phyloP scores from a whole-genome alignment of 306 rosid genomes.

The Inga oerstediana region DNA sequence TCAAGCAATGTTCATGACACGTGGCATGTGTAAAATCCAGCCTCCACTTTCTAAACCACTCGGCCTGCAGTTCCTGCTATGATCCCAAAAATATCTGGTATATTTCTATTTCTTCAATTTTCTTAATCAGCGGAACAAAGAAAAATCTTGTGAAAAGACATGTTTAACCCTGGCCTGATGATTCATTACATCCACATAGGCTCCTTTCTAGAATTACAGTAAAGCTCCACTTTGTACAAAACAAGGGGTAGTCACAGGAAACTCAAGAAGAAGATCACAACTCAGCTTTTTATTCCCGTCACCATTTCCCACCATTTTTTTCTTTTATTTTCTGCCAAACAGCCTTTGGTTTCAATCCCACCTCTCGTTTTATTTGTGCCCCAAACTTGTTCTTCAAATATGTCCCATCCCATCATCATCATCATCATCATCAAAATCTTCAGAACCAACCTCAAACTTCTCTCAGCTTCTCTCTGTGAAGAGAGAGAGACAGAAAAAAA shows the following conservation, averaged over 20 bases:
- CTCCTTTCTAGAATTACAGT: conserved; percentile 24
- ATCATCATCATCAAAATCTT: not conserved
- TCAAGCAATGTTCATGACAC: conserved; percentile 56
- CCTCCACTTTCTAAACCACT: conserved; percentile 46
- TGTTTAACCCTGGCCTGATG: conserved; percentile 35
- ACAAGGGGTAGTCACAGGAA: conserved; percentile 74
- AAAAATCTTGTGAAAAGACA: conserved; percentile 31
- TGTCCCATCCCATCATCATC: conserved; percentile 33
- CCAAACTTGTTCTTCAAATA: conserved; percentile 42
- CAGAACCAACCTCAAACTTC: conserved; percentile 35
- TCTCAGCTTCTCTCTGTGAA: conserved; percentile 28
- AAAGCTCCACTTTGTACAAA: conserved; percentile 43
- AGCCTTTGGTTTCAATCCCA: conserved; percentile 41
- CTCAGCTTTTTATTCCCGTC: conserved; percentile 28
- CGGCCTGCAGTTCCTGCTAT: conserved; percentile 48
- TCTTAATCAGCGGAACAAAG: not conserved
- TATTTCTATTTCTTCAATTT: not conserved
- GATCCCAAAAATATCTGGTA: conserved; percentile 33
- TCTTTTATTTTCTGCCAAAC: conserved; percentile 44
- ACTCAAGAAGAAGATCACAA: conserved; percentile 36
- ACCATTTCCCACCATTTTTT: conserved; percentile 20
- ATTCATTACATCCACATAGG: conserved; percentile 30
- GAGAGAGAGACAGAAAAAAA: conserved; percentile 25
- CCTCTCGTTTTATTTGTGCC: conserved; percentile 51
- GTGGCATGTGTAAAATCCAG: conserved; percentile 71